Conservation (phyloP, 2,329 filamentous ascomycete species). For the Colletotrichum theobromicola region DNA sequence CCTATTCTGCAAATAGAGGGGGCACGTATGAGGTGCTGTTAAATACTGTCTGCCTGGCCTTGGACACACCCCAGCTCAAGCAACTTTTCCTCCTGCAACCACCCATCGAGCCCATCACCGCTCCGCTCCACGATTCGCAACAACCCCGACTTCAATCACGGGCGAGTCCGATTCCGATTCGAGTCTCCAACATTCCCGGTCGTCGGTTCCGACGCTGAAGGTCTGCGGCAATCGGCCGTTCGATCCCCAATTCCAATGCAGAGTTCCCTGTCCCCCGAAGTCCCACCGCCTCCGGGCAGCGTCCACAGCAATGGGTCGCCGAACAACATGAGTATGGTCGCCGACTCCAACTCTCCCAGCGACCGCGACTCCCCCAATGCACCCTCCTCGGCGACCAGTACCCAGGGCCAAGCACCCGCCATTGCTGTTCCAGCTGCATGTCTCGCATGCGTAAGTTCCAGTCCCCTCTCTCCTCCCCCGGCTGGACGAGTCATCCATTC, state of each 20-base stretch:
- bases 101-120: not conserved
- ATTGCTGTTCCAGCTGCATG: conserved; percentile 57
- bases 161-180: not conserved
- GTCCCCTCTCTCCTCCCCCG: not conserved
- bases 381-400: conserved; percentile 24
- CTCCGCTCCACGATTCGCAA: not conserved
- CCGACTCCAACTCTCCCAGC: conserved; percentile 23
- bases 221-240: not conserved
- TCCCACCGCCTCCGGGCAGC: conserved; percentile 11
- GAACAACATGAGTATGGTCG: not conserved
- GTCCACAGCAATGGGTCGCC: conserved; percentile 17
- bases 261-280: conserved; percentile 5
- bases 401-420: conserved; percentile 33
- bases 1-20: not conserved
- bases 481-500: not conserved
- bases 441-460: conserved; percentile 56
- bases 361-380: conserved; percentile 14
- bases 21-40: not conserved
- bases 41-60: not conserved
- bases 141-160: not conserved
- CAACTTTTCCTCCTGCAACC: not conserved
- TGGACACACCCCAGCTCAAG: not conserved
- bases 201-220: not conserved
- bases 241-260: not conserved
- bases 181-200: not conserved